Base-by-base conservation (phyloP, 1,284 basidiomycete species). In the Flammula alnicola region DNA sequence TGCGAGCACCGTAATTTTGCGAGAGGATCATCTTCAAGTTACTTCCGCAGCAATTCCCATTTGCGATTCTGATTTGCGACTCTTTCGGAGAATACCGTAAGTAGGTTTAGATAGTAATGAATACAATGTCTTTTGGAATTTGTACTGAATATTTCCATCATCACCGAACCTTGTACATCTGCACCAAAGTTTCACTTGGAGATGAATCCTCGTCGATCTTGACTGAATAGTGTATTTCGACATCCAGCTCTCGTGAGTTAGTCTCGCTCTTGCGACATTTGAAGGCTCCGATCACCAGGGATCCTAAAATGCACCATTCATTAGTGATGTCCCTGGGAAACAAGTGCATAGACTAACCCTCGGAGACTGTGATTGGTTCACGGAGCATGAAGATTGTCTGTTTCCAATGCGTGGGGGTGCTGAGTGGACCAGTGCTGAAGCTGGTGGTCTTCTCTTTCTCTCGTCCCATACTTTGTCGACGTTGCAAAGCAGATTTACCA, bases 391-490 rank as follows among this genome's bases (percentile, higher is more conserved):
- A 97, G 9, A 95, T 63, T 0, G 95, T 95, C 66, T 99, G 96
- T 68, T 96, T 96, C 96, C 96, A 99, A 68, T 99, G 96, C n/a
- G 96, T 99, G 17, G 91, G 85, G 40, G 85, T 83, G 55, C 91
- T 92, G 60, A 72, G 71, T 4, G 96, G 94, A 0, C 94, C 93
- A 0, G 96, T 99, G 55, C 93, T 96, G 69, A 98, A 98, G 66
- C 89, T 91, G 6, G 84, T 84, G 25, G 85, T 72, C 12, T 75
- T 73, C 37, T 80, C 80, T 25, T 77, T 76, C 51, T 73, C 73
- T 47, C 70, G 61, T 55, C 74, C 63, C 47, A 66, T 40, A 55
- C 80, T 82, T 11, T 72, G 70, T 27, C 83, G 70, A 38, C 86
- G 72, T 55, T 80, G 71, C 5, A 77, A 69, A 4, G 80, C 77